phyloP scores from a whole-genome alignment of 257 asterid genomes.

The Nemophila menziesii region DNA sequence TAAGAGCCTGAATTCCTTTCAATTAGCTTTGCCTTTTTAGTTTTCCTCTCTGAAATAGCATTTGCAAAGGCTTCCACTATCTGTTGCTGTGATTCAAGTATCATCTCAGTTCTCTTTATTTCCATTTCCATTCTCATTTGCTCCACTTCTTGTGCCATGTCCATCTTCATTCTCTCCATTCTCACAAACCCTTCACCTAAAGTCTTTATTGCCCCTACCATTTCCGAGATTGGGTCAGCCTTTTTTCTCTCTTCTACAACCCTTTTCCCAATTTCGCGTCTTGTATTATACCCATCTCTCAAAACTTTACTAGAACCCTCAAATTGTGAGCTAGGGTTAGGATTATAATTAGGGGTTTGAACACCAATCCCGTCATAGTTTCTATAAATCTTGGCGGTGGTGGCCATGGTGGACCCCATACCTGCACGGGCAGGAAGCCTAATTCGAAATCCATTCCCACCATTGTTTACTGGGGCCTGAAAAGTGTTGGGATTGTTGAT shows the following conservation, averaged over 20 bases:
- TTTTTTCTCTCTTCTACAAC: slow-evolving; percentile 22
- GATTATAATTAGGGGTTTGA: slow-evolving; percentile 22
- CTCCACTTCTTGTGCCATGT: slow-evolving; percentile 69
- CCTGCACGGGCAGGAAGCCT: slow-evolving; percentile 52
- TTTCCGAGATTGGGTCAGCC: slow-evolving; percentile 36
- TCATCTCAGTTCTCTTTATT: slow-evolving; percentile 91
- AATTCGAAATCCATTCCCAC: slow-evolving; percentile 59
- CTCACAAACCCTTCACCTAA: slow-evolving; percentile 85
- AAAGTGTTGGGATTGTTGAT: slow-evolving; percentile 19
- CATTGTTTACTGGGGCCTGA: slow-evolving; percentile 32
- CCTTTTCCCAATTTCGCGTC: slow-evolving; percentile 30
- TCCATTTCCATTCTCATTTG: slow-evolving; percentile 95
- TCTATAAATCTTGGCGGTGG: slow-evolving; percentile 21
- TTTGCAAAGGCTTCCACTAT: slow-evolving; percentile 65
- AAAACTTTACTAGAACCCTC: slow-evolving; percentile 34
- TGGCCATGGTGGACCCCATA: slow-evolving; percentile 16
- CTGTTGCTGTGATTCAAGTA: slow-evolving; percentile 77
- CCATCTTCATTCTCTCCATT: slow-evolving; percentile 93
- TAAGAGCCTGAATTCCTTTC: background rate
- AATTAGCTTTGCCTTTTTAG: slow-evolving; percentile 46
- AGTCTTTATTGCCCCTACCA: slow-evolving; percentile 51
- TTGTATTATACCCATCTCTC: slow-evolving; percentile 30
- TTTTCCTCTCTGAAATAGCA: slow-evolving; percentile 36
- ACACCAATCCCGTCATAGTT: slow-evolving; percentile 31
- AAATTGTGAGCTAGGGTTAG: slow-evolving; percentile 31